Percentiles rank a stretch among this genome's conserved stretches.
These are phyloP conservation scores for Boletus sp. DNA, from an alignment of 768 basidiomycete genomes.

Conservation along the genomic window DNA sequence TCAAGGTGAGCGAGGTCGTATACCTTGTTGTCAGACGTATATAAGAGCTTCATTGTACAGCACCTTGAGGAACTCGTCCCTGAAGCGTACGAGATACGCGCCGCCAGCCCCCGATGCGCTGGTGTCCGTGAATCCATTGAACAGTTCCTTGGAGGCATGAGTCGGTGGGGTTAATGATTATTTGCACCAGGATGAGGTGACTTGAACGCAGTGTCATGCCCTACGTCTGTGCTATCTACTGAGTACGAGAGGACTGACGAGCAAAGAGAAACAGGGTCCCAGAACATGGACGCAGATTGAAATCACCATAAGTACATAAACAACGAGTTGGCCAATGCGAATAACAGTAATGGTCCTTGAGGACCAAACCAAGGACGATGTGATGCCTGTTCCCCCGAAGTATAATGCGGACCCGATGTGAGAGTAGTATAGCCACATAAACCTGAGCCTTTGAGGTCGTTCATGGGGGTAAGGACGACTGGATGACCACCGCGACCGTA, in stretches of 20 bases:
- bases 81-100: slow-evolving; percentile 52
- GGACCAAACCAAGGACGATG: neutral
- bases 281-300: neutral
- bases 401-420: neutral
- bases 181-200: neutral
- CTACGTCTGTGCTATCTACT: neutral
- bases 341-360: neutral
- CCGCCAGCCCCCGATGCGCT: slow-evolving; percentile 55
- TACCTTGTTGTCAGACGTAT: neutral
- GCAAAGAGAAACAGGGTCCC: neutral
- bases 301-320: slow-evolving; percentile 4
- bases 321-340: slow-evolving; percentile 8
- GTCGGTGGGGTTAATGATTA: slow-evolving; percentile 12
- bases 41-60: slow-evolving; percentile 27
- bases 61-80: slow-evolving; percentile 52
- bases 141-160: slow-evolving; percentile 19
- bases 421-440: slow-evolving; percentile 31
- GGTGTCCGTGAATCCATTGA: slow-evolving; percentile 33
- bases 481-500: slow-evolving; percentile 65
- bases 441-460: slow-evolving; percentile 34
- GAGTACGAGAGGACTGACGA: neutral
- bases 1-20: slow-evolving; percentile 49
- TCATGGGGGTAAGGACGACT: slow-evolving; percentile 49
- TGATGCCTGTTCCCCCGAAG: slow-evolving; percentile 4
- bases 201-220: neutral